Base-by-base conservation (phyloP, 192 early-diverging fungal genomes). In the Gamsiella multidivaricata region DNA sequence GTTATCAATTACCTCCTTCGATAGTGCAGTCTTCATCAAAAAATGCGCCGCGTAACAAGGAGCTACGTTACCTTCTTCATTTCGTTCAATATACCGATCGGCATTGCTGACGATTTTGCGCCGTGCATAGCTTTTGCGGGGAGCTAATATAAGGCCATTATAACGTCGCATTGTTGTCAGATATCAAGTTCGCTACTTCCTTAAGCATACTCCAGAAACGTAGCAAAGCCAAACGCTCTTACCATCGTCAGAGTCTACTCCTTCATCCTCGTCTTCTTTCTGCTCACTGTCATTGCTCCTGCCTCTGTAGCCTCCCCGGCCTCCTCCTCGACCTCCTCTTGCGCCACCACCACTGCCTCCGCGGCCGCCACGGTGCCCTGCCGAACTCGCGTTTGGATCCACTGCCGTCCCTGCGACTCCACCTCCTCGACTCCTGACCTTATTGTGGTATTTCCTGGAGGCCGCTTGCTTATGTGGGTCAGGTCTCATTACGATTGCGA, bases 401-500 rank as follows among this genome's bases (percentile, higher is more conserved):
- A 54, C 10, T 20, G 45, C 46, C 3, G 74, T 17, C 45, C 65
- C 74, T 34, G 49, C 47, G 25, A 31, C 36, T 10, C 47, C 32
- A 8, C 58, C 74, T 12, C 73, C 65, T 46, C 65, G 41, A 33
- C 54, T 29, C 18, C 49, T 62, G 46, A 78, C 54, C 65, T 78
- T 78, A 14, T 55, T 67, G 22, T 78, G 74, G 36, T 78, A 78
- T 64, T 59, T 78, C 39, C 74, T 68, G 17, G 74, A 78, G 22
- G 74, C 74, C 14, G 74, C 74, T 33, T 69, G 74, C 45, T 78
- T 78, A 39, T 78, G 74, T 58, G 74, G 74, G 46, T 78, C 74
- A 41, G 74, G 74, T 69, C 61, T 62, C 74, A 78, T 78, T 49
- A 36, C 32, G n/a, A 17, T 8, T 31, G 60, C 33, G 42, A 42